Percentiles rank a stretch among this genome's conserved stretches.
These are phyloP conservation scores for Scortechinia acanthostroma DNA, from an alignment of 2,329 filamentous ascomycete species.

Conservation along the genomic window DNA sequence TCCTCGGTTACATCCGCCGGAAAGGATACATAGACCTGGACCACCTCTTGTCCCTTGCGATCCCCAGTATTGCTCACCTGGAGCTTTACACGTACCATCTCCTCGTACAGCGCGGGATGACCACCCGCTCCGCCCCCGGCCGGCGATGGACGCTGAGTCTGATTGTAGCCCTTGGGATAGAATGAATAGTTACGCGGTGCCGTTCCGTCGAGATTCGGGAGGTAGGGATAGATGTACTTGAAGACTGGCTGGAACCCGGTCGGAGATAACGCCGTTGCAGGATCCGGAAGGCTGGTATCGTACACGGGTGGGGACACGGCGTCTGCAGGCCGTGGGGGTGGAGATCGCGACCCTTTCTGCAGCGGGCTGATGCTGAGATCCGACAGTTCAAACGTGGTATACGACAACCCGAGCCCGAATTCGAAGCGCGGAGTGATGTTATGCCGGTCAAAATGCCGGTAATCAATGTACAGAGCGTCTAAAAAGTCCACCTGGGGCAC, in stretches of 20 bases:
- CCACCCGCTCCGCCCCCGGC: not conserved
- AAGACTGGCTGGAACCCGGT: not conserved
- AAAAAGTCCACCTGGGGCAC: conserved; percentile 11
- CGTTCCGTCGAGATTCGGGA: not conserved
- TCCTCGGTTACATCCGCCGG: not conserved
- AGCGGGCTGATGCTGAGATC: not conserved
- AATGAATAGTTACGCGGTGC: not conserved
- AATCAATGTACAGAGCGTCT: conserved; percentile 25
- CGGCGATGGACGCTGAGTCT: not conserved
- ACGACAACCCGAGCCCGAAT: conserved; percentile 19
- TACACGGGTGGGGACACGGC: not conserved
- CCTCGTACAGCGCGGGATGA: not conserved
- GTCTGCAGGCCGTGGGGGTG: not conserved
- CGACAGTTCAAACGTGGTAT: not conserved
- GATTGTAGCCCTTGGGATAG: not conserved
- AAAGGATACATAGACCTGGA: conserved; percentile 1
- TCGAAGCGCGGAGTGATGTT: conserved; percentile 17
- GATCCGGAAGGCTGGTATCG: conserved; percentile 4
- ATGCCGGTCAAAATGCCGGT: conserved; percentile 17
- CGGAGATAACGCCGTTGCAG: not conserved
- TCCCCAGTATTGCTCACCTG: not conserved
- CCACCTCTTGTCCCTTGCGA: not conserved
- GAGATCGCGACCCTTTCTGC: not conserved
- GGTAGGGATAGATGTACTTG: conserved; percentile 2
- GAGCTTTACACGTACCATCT: not conserved